These are phyloP conservation scores for Alternaria sp. DNA, from an alignment of 2,329 filamentous ascomycete genomes.

Conservation along the genomic window DNA sequence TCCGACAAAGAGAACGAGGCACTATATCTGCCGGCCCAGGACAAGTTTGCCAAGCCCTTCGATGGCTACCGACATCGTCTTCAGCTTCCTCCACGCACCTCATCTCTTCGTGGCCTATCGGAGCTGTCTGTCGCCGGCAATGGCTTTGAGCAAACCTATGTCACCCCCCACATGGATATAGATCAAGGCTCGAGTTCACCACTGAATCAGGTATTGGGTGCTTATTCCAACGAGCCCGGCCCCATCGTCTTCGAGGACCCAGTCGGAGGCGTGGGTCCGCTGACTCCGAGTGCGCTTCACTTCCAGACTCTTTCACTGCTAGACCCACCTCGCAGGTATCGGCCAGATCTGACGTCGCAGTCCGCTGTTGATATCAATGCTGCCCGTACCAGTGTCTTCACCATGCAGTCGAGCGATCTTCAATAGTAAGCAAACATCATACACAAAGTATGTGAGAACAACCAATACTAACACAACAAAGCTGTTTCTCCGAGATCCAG, in stretches of 20 bases:
- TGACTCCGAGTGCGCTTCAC: constrained; percentile 18
- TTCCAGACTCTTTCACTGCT: constrained; percentile 20
- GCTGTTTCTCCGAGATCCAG: constrained; percentile 12
- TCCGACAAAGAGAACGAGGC: constrained; percentile 9
- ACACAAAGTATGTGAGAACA: not conserved
- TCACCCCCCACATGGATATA: not conserved
- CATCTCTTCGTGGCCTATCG: not conserved
- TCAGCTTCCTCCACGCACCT: not conserved
- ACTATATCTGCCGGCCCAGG: not conserved
- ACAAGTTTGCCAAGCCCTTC: not conserved
- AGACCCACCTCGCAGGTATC: constrained; percentile 1
- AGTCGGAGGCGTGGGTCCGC: not conserved
- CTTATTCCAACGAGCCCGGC: not conserved
- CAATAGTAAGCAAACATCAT: constrained; percentile 5
- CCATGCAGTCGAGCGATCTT: constrained; percentile 5
- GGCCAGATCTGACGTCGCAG: not conserved
- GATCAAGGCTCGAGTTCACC: not conserved
- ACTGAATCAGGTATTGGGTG: not conserved
- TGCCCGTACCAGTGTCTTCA: constrained; percentile 14
- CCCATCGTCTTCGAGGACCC: constrained; percentile 8
- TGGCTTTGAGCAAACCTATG: not conserved
- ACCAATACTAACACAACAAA: constrained; percentile 3
- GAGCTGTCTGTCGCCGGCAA: not conserved
- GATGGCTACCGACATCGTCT: not conserved
- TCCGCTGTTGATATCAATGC: not conserved